Base-by-base conservation (phyloP, 495 filamentous ascomycete species). In the Aspergillus biplanus region DNA sequence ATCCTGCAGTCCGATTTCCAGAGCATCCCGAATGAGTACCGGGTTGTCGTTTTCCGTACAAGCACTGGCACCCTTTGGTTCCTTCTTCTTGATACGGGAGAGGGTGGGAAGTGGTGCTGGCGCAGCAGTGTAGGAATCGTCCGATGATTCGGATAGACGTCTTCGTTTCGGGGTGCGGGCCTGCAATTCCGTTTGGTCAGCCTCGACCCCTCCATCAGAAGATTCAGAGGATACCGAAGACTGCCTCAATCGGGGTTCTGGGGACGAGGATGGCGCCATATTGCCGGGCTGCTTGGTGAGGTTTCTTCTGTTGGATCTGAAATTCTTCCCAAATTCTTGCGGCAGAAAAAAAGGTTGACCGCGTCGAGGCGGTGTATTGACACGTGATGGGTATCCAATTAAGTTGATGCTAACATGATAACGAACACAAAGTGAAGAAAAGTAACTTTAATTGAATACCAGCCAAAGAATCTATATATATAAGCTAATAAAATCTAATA, bases 11-110 rank as follows among this genome's bases (percentile, higher is more conserved):
- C 79, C 78, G 53, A 80, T 77, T 35, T 78, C 78, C 27, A 80
- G 70, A 8, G 79, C 79, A 74, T 80, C 78, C 52, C 63, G 63
- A 44, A 78, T 82, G n/a, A 71, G 66, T 0, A 80, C 75, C 7
- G 79, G 79, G 21, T 75, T 71, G 13, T 76, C 69, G 11, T 73
- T 69, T 4, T 69, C 67, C 13, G 55, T 52, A 5, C 58, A 6
- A 6, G 65, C 63, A 33, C 69, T 69, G 27, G 72, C 65, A 7
- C 48, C 60, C 7, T 60, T 64, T 42, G 75, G 66, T 33, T 69
- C 69, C 56, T 80, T 81, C 67, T 77, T 78, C 64, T 78, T 82
- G 48, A 82, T 80, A 58, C 79, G 77, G 33, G 79, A 80, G 59
- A 80, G 65, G 7, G 75, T 71, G 61, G 78, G 74, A 59, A 82